A percentile compares a stretch with the other conserved stretches of the same genome.
Evolutionary conservation across 106 monocot genomes (phyloP).

Genomic region (Acanthochlamys bracteata): DNA sequence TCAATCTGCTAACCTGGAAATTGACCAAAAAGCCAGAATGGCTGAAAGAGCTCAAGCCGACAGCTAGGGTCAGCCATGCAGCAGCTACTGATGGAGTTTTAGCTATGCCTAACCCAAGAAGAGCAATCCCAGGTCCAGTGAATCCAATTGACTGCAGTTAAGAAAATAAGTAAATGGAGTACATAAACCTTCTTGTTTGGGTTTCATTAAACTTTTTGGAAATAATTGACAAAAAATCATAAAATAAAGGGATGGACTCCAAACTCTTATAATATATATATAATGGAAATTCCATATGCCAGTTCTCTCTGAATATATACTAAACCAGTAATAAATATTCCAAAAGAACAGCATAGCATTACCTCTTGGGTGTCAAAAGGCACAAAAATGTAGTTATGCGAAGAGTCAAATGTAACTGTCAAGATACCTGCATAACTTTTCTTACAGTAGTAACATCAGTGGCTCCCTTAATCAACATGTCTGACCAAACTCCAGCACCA

Average conservation of each 20-base stretch:
- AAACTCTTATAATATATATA: too few species aligned
- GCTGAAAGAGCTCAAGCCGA: conserved; percentile 86
- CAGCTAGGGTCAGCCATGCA: conserved; percentile 78
- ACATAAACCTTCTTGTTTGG: too few species aligned
- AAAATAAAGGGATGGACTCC: too few species aligned
- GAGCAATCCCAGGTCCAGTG: conserved; percentile 67
- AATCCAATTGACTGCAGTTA: conserved; percentile 94
- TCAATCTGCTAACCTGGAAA: conserved; percentile 45
- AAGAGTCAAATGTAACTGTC: too few species aligned
- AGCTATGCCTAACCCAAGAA: conserved; percentile 63
- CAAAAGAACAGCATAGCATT: too few species aligned
- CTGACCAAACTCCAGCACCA: conserved; percentile 67
- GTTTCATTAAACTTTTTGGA: too few species aligned
- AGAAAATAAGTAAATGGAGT: neutral
- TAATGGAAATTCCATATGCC: too few species aligned
- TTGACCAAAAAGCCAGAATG: conserved; percentile 95
- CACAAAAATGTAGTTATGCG: too few species aligned
- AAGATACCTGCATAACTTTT: conserved; percentile 86
- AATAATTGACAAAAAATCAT: too few species aligned
- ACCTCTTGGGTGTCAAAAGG: too few species aligned
- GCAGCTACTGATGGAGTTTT: conserved; percentile 56
- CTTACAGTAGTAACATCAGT: conserved; percentile 53
- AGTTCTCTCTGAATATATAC: too few species aligned
- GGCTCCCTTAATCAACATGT: conserved; percentile 65
- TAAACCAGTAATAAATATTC: too few species aligned